Percentiles rank a stretch among this genome's conserved stretches.
Evolutionary conservation across 768 basidiomycete genomes (phyloP).

Genomic region (Heimioporus sp.): DNA sequence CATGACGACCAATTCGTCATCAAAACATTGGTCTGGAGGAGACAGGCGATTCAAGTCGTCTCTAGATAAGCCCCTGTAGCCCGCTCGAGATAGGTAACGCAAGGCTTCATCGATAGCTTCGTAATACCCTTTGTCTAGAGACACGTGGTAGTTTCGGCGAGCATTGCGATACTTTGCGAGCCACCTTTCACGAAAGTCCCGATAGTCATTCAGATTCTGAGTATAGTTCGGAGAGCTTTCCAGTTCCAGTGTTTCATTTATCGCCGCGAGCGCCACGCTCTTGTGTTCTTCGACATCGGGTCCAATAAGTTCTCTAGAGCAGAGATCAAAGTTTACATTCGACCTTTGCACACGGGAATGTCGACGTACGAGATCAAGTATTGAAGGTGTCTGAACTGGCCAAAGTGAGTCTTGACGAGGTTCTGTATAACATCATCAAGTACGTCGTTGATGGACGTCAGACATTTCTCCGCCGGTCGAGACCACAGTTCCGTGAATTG

Average conservation of each 20-base stretch:
- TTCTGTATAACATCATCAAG: slow-evolving; percentile 29
- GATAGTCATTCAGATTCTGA: slow-evolving; percentile 27
- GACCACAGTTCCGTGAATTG: slow-evolving; percentile 37
- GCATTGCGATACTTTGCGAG: slow-evolving; percentile 20
- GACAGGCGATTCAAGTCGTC: slow-evolving; percentile 28
- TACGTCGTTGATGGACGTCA: slow-evolving; percentile 31
- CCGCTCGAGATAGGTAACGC: slow-evolving; percentile 26
- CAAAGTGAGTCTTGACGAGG: slow-evolving; percentile 37
- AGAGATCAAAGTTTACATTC: neutral
- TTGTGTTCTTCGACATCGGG: slow-evolving; percentile 31
- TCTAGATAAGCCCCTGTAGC: slow-evolving; percentile 19
- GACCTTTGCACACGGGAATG: neutral
- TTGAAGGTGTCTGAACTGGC: slow-evolving; percentile 37
- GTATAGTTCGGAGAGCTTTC: slow-evolving; percentile 43
- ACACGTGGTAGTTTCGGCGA: neutral
- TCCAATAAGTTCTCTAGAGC: slow-evolving; percentile 25
- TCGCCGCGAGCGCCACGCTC: slow-evolving; percentile 14
- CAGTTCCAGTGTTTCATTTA: slow-evolving; percentile 35
- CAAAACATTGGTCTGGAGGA: slow-evolving; percentile 26
- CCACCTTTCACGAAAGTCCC: slow-evolving; percentile 24
- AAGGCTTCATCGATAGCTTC: slow-evolving; percentile 23
- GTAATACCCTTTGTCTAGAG: too few species aligned
- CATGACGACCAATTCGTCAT: slow-evolving; percentile 50
- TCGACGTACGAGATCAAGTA: slow-evolving; percentile 34
- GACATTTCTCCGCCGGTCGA: slow-evolving; percentile 33